Evolutionary conservation across 2,329 filamentous ascomycete species (phyloP).

Genomic region (Fusarium sublunatum): DNA sequence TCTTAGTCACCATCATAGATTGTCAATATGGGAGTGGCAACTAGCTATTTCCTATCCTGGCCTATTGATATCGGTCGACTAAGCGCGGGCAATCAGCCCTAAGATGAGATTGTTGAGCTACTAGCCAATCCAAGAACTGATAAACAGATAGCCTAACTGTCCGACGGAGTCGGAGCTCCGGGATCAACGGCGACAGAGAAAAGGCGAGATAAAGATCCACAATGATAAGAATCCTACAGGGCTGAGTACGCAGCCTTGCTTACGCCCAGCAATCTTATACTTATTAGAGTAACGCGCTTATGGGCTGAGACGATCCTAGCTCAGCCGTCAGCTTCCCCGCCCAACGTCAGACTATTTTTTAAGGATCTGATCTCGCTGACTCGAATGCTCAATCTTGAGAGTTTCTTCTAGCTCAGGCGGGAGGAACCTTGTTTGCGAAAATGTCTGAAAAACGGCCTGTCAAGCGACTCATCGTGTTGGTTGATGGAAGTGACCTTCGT

Average conservation of each 20-base stretch:
- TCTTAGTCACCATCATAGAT: too few species aligned
- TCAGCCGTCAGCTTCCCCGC: conserved; percentile 16
- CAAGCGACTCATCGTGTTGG: conserved; percentile 37
- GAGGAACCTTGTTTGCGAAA: background rate
- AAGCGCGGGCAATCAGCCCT: too few species aligned
- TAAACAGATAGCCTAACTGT: background rate
- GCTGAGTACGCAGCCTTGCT: conserved; percentile 23
- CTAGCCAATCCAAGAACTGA: background rate
- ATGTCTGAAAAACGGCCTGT: conserved; percentile 35
- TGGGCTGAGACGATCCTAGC: conserved; percentile 1
- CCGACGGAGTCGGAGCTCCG: conserved; percentile 3
- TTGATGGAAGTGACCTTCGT: conserved; percentile 34
- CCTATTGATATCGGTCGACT: too few species aligned
- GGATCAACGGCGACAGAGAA: background rate
- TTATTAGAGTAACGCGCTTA: conserved; percentile 15
- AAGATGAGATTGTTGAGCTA: too few species aligned
- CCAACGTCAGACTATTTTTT: background rate
- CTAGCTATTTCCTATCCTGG: too few species aligned
- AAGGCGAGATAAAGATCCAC: background rate
- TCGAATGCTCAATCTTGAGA: background rate
- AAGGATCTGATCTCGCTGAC: background rate
- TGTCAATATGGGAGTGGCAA: too few species aligned
- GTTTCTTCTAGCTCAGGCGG: background rate
- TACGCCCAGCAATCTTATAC: conserved; percentile 14
- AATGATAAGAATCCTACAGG: background rate